Base-by-base conservation (phyloP, 2,329 filamentous ascomycete genomes). In the Nemania sp. region DNA sequence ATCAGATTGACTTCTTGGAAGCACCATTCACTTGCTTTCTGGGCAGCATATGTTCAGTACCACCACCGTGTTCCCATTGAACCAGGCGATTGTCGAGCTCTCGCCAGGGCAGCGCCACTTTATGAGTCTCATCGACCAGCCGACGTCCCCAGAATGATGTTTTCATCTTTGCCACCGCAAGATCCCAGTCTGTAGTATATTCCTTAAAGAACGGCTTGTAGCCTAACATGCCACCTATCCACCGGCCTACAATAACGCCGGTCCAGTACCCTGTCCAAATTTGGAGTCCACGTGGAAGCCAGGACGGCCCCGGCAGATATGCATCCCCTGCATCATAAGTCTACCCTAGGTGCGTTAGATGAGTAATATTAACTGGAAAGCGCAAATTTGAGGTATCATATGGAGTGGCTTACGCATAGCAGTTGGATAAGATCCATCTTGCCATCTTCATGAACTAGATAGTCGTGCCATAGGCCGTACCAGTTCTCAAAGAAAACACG, bases 101-200 rank as follows among this genome's bases (percentile, higher is more conserved):
- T 27, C 20, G 18, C 54, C 54, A 57, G 15, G 54, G 15, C 8
- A 57, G 35, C 11, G 54, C 54, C 11, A 45, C 2, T 35, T 57
- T 57, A 18, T 57, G 54, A 41, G 54, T 57, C 74, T 75, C 35
- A 79, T 81, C 54, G 79, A 82, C 67, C 15, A 71, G 18, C 41
- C 63, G 70, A 56, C 70, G 71, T 53, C 66, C 59, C 45, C 70
- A 72, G 52, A 61, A 78, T n/a, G 68, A 69, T 53, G 68, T n/a
- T 68, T 72, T 62, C 79, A 80, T 79, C 66, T 77, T 76, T n/a
- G 69, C 57, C 35, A 73, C 73, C 1, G 79, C 78, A n/a, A 61
- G 64, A 27, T 78, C 77, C 79, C 79, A 81, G 47, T 81, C 79
- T 5, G 74, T 77, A 0, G 76, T 80, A 68, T 77, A 81, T 66